Base-by-base conservation (phyloP, 306 rosid genomes). In the Pachyrhizus erosus region DNA sequence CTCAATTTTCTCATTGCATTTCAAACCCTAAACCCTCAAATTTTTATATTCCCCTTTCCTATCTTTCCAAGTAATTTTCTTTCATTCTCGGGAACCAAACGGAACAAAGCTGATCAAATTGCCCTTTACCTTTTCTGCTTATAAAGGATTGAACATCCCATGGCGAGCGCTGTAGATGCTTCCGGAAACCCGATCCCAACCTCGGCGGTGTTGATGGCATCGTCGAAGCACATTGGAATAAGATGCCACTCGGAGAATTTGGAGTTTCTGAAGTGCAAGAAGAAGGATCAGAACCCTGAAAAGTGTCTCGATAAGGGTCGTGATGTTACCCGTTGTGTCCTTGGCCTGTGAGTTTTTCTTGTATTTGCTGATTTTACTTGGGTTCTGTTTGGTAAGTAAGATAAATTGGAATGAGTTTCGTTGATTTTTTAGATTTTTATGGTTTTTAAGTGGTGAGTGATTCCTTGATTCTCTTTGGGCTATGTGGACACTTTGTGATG, bases 141-240 rank as follows among this genome's bases (percentile, higher is more conserved):
- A 55, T 69, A 61, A 64, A 75, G 61, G 80, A 77, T 80, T 79
- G 83, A 79, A 57, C 51, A 68, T 74, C 78, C 54, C 15, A 95
- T 96, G 99, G 80, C 96, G 85, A 92, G 93, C 86, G 80, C 97
- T 20, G 93, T 91, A 26, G 96, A 93, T 84, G 85, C 92, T 20
- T 65, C 93, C 0, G 99, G 99, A 76, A 91, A 93, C 48, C 99
- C 98, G 85, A 89, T 96, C 88, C 97, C 99, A 23, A 87, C 99
- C 2, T 96, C 98, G 78, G 87, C 98, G 58, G 98, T 96, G 40
- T 84, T 96, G 84, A 96, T 89, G 94, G 93, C 97, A 57, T 84
- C 97, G 49, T 87, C 99, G 70, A 96, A 89, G 96, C 99, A 96
- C 86, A 89, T 96, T 80, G 90, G 84, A 75, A 20, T 80, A 5